Base-by-base conservation (phyloP, 75 land plant genomes). In the Picea glauca region DNA sequence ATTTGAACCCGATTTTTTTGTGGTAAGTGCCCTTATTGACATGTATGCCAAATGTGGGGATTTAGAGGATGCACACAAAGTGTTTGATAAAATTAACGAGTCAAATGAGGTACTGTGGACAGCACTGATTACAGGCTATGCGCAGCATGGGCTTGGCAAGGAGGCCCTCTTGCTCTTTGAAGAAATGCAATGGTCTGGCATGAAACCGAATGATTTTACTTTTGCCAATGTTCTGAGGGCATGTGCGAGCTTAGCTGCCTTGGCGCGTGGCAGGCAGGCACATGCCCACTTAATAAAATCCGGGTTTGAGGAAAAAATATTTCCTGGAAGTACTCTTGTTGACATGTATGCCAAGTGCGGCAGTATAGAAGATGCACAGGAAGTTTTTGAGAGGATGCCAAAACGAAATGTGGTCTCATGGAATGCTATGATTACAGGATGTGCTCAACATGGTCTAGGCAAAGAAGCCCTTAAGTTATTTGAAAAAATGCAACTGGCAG, bases 301-400 rank as follows among this genome's bases (percentile, higher is more conserved):
- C 58, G 88, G 87, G 11, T 88, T 85, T 58, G 64, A 83, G 50
- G 61, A 56, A 0, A 90, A 92, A 57, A n/a, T 75, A 1, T 84
- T 88, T 75, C 78, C 87, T 23, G 89, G 93, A 13, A 90, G 81
- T 81, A 90, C 95, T 32, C 85, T 93, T 20, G 89, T 93, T 60
- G 80, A 88, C 83, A 88, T 90, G 93, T 90, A 93, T 80, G 84
- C 93, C 14, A 90, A 88, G 75, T 93, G 95, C 50, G 91, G 93
- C 21, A 81, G 86, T 63, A 74, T 89, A 26, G 86, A 87, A 40
- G 89, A 87, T 35, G 89, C 92, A 11, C 46, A 32, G 13, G 72
- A 76, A 35, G 81, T 81, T 32, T 90, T 92, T 72, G 61, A 30
- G 33, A 77, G 67, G 81, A 83, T 90, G 40, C 77, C 86, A 1